Base-by-base conservation (phyloP, 805 yeast species). In the Torulaspora microellipsoides region DNA sequence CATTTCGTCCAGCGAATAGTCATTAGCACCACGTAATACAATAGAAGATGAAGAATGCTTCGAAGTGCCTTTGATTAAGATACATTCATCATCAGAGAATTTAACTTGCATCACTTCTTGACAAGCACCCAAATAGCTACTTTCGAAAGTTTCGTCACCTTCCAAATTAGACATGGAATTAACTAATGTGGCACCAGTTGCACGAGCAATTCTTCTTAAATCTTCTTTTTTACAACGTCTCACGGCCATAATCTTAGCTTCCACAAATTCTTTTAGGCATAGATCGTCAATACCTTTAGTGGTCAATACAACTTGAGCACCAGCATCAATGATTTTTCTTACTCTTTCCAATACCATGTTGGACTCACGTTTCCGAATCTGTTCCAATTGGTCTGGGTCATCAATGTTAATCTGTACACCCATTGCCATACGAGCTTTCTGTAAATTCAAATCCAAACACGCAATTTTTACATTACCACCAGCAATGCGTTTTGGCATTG, bases 191-290 rank as follows among this genome's bases (percentile, higher is more conserved):
- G 96, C 99, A 47, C 99, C 99, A 1, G 98, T 89, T 35, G 99
- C 98, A 60, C 95, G 78, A 6, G 99, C 98, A 55, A 93, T 91
- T 72, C 99, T 82, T 64, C 95, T 80, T 58, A 93, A 75, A 67
- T 93, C 99, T 68, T 93, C 99, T 64, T 88, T 89, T 68, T 88
- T 88, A 74, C 97, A 89, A 56, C 99, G 80, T 72, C 99, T 84
- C 37, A 93, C 96, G 15, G 93, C 97, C 88, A 89, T 86, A 36
- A 87, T 89, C 30, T 88, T 87, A 35, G 86, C 83, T 67, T 89
- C 96, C 39, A 89, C 90, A 66, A 89, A 89, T 64, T 84, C 88
- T 69, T 89, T 89, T 59, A 89, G 72, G 62, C 95, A 87, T 66
- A 89, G 75, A 64, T 90, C 96, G 65, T 89, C 97, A 53, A 89